phyloP scores from a whole-genome alignment of 169 alveolate species.

The Perkinsus chesapeaki region DNA sequence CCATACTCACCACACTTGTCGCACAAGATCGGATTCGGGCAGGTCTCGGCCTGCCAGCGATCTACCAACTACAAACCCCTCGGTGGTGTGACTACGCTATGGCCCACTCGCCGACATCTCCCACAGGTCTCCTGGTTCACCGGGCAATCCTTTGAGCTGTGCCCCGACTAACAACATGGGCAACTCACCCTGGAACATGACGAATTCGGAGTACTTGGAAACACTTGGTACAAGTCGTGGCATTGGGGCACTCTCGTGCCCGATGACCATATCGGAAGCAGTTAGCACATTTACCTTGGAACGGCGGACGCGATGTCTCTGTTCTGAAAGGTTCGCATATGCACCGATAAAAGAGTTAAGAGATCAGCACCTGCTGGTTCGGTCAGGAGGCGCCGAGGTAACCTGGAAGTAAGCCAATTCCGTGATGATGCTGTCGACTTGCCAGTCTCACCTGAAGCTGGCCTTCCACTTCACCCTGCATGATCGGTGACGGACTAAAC shows the following conservation, averaged over 20 bases:
- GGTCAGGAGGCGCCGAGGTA: no score
- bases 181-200: not conserved
- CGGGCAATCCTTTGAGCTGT: not conserved
- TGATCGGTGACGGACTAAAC: not conserved
- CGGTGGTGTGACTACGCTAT: no score
- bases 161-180: not conserved
- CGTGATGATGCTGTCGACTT: no score
- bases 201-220: not conserved
- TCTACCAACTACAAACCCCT: no score
- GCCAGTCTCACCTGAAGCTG: no score
- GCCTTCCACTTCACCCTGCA: not conserved
- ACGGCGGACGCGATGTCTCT: not conserved
- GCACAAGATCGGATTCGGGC: no score
- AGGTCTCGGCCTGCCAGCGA: no score
- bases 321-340: no score
- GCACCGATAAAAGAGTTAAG: no score
- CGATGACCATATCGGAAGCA: not conserved
- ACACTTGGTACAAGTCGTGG: not conserved
- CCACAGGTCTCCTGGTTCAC: not conserved
- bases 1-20: not conserved
- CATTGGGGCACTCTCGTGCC: not conserved
- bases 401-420: no score
- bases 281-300: not conserved
- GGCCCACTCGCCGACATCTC: not conserved
- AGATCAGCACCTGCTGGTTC: no score